phyloP scores from a whole-genome alignment of 345 rosid species.

The Raphanus raphanistrum region DNA sequence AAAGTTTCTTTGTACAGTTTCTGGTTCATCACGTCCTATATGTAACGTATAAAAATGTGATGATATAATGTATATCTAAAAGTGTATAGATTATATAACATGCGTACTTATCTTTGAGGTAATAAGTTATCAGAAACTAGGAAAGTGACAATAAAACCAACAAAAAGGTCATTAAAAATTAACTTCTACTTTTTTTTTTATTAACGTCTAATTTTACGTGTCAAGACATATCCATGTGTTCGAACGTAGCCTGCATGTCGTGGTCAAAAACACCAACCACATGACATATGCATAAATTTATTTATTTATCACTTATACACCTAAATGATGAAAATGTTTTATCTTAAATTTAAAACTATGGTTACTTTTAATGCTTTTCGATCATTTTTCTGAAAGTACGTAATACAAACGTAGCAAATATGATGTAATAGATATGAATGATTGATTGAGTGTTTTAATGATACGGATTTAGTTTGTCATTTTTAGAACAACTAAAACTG shows the following conservation, averaged over 20 bases:
- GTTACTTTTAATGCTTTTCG: background rate
- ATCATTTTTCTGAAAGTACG: constrained; percentile 9
- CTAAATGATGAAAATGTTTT: background rate
- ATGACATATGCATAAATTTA: constrained; percentile 11
- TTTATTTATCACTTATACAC: background rate
- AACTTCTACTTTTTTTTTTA: background rate
- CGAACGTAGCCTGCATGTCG: constrained; percentile 32
- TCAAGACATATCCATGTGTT: constrained; percentile 36
- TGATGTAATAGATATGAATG: constrained; percentile 16
- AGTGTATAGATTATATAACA: constrained; percentile 30
- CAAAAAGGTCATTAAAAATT: background rate
- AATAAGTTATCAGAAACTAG: constrained; percentile 37
- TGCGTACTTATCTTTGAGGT: constrained; percentile 32
- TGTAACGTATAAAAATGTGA: background rate
- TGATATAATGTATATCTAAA: constrained; percentile 38
- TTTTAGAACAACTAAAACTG: background rate
- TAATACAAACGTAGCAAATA: constrained; percentile 4
- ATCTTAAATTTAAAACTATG: background rate
- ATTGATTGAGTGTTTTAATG: constrained; percentile 11
- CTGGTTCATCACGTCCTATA: constrained; percentile 22
- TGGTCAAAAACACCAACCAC: constrained; percentile 30
- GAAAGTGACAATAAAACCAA: constrained; percentile 26
- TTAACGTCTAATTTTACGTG: constrained; percentile 26
- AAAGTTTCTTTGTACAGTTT: background rate
- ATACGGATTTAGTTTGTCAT: constrained; percentile 18